Evolutionary conservation across 352 stramenopile genomes (phyloP).

Genomic region (Phytopythium boreale): DNA sequence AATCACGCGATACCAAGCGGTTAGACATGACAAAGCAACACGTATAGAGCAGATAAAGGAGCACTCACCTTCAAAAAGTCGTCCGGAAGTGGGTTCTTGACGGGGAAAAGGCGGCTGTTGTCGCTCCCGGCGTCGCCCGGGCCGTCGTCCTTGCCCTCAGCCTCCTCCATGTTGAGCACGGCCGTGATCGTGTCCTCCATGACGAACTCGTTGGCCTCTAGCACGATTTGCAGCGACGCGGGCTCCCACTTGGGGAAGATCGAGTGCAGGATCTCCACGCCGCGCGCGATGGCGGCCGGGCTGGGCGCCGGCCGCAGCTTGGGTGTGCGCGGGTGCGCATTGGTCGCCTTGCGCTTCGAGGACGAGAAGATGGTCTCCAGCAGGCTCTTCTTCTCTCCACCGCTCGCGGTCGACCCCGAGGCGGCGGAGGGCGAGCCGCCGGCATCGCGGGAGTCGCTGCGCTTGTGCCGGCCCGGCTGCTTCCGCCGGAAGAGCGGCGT

Average conservation of each 20-base stretch:
- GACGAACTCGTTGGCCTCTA: conserved; percentile 71
- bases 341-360: conserved; percentile 37
- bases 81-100: conserved; percentile 74
- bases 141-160: conserved; percentile 25
- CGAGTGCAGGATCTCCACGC: conserved; percentile 68
- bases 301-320: conserved; percentile 24
- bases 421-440: not conserved
- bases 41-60: not conserved
- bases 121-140: not conserved
- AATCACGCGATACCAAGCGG: not conserved
- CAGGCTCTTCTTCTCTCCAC: conserved; percentile 31
- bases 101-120: conserved; percentile 23
- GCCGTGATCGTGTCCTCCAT: conserved; percentile 83
- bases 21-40: not conserved
- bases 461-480: not conserved
- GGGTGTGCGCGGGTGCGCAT: conserved; percentile 10
- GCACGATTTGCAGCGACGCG: conserved; percentile 58
- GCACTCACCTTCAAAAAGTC: conserved; percentile 65
- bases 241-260: conserved; percentile 84
- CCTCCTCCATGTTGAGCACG: conserved; percentile 75
- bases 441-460: not conserved
- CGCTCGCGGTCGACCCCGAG: not conserved
- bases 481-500: conserved; percentile 7
- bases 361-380: conserved; percentile 50
- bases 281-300: conserved; percentile 44